Evolutionary conservation across 345 rosid species (phyloP).

Genomic region (Erysimum cheiranthoides): DNA sequence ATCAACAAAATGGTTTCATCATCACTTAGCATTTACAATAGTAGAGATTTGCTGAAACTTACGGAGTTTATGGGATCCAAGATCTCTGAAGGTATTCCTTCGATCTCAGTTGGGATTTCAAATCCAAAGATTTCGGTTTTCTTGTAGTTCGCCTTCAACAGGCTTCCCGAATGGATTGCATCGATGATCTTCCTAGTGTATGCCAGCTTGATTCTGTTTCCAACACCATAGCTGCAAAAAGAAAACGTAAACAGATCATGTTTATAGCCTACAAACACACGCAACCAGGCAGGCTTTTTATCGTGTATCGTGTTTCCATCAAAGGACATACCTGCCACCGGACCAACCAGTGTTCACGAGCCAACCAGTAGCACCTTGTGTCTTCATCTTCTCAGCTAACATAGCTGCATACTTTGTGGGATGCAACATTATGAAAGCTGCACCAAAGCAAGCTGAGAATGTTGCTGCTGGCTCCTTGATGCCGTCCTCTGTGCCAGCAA

Average conservation of each 20-base stretch:
- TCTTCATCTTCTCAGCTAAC: slow-evolving; percentile 95
- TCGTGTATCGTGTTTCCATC: background rate
- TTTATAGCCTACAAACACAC: background rate
- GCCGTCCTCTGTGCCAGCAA: slow-evolving; percentile 95
- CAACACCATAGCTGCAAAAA: slow-evolving; percentile 73
- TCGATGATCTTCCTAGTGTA: slow-evolving; percentile 92
- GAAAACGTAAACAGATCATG: background rate
- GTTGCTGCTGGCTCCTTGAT: slow-evolving; percentile 91
- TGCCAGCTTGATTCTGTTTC: slow-evolving; percentile 81
- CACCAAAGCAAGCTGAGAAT: slow-evolving; percentile 98
- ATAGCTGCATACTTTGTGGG: slow-evolving; percentile 98
- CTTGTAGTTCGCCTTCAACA: slow-evolving; percentile 67
- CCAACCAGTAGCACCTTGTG: slow-evolving; percentile 97
- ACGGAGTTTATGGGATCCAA: slow-evolving; percentile 83
- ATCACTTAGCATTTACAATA: background rate
- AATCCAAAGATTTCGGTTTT: slow-evolving; percentile 84
- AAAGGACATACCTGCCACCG: slow-evolving; percentile 74
- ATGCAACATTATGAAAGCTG: slow-evolving; percentile 96
- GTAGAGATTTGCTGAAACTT: slow-evolving; percentile 41
- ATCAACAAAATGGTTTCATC: background rate
- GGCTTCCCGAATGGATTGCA: slow-evolving; percentile 84
- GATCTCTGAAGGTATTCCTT: slow-evolving; percentile 88
- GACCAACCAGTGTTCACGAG: slow-evolving; percentile 99
- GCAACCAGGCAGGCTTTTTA: background rate
- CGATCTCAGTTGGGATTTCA: slow-evolving; percentile 74